Conservation (phyloP, 768 basidiomycete species). For the Mycena galopus region DNA sequence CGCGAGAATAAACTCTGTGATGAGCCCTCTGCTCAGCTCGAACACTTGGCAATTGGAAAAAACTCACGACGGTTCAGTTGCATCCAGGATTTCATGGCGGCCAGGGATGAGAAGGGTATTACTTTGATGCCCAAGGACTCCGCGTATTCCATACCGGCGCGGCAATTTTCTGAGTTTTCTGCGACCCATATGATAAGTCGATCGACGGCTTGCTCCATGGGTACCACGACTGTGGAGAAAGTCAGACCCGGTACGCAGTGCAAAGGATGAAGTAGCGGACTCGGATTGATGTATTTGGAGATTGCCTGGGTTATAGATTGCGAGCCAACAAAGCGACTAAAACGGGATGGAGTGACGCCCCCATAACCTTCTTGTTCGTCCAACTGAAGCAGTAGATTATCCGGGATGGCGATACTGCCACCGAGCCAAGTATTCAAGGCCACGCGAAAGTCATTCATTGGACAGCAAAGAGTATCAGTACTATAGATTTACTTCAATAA, state of each 20-base stretch:
- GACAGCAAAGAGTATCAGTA: neutral
- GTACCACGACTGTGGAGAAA: neutral
- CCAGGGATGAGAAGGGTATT: slow-evolving; percentile 13
- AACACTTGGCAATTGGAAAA: neutral
- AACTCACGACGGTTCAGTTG: slow-evolving; percentile 17
- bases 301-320: slow-evolving; percentile 11
- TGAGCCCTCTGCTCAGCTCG: neutral
- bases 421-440: slow-evolving; percentile 13
- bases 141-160: slow-evolving; percentile 11
- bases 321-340: slow-evolving; percentile 18
- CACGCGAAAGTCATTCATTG: neutral
- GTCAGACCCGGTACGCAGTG: neutral
- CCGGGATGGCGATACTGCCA: neutral
- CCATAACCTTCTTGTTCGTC: slow-evolving; percentile 25
- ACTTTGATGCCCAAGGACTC: slow-evolving; percentile 14
- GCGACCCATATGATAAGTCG: slow-evolving; percentile 24
- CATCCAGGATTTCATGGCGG: slow-evolving; percentile 23
- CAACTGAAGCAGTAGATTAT: slow-evolving; percentile 14
- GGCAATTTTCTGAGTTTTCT: neutral
- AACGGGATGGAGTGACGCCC: slow-evolving; percentile 22
- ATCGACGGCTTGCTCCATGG: neutral
- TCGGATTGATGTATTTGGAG: neutral
- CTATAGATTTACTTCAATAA: neutral
- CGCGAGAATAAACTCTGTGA: neutral
- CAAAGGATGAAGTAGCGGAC: neutral